These are phyloP conservation scores for Clarireedia paspali DNA, from an alignment of 2,329 filamentous ascomycete genomes.

Conservation along the genomic window DNA sequence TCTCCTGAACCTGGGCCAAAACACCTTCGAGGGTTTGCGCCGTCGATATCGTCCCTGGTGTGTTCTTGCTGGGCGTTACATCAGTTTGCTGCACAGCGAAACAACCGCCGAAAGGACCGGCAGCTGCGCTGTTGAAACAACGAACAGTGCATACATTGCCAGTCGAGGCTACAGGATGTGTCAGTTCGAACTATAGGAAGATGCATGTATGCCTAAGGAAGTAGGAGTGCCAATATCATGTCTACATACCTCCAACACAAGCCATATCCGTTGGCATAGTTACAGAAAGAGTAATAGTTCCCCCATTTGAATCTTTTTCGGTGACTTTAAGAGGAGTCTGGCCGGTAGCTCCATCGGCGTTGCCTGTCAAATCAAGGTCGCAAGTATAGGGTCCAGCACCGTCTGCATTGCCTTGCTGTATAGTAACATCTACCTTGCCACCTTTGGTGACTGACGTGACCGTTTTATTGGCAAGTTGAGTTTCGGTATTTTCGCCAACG, in stretches of 20 bases:
- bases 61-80: slow-evolving; percentile 34
- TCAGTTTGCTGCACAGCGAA: slow-evolving; percentile 50
- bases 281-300: slow-evolving; percentile 38
- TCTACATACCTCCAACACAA: slow-evolving; percentile 42
- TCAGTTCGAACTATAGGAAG: neutral
- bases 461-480: slow-evolving; percentile 36
- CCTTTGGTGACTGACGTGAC: slow-evolving; percentile 45
- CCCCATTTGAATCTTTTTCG: neutral
- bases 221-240: neutral
- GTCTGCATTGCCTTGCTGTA: slow-evolving; percentile 47
- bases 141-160: slow-evolving; percentile 52
- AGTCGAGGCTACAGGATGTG: slow-evolving; percentile 31
- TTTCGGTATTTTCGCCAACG: slow-evolving; percentile 47
- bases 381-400: slow-evolving; percentile 48
- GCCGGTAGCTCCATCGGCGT: neutral
- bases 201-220: too few relatives aligned
- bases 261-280: slow-evolving; percentile 41
- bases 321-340: neutral
- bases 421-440: slow-evolving; percentile 38
- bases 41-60: slow-evolving; percentile 39
- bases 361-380: slow-evolving; percentile 42
- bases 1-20: slow-evolving; percentile 40
- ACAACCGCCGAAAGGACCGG: slow-evolving; percentile 51
- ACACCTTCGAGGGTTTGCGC: slow-evolving; percentile 38
- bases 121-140: slow-evolving; percentile 51